Evolutionary conservation across 352 stramenopile species (phyloP), one percentile per base, ranked within the genome.

Genomic region (Globisporangium spiculum): DNA sequence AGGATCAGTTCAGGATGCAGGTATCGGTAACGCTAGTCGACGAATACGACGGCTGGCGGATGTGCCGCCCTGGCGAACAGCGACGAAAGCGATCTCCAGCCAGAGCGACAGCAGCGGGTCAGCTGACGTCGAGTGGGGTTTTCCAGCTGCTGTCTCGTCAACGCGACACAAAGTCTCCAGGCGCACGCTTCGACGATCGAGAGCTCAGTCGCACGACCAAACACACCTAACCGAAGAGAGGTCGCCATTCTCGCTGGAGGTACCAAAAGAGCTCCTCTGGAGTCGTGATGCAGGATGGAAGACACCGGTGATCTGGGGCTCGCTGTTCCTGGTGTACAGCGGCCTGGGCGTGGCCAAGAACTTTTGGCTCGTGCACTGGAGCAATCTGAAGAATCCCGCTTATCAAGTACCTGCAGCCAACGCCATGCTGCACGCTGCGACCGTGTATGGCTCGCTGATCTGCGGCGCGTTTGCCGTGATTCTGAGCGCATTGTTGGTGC

Each of bases 301-400:
- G 24, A 64, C 54, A 14, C 70, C 67, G 3, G 20, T 75, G 6
- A 10, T 70, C 27, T 66, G 38, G 4, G 34, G 54, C 9, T 12
- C 58, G 48, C 58, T 79, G 4, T 77, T 80, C 22, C 9, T 79
- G 22, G 22, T 59, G 4, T 82, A 80, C 32, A 67, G 74, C 32
- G 41, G 63, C 0, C 54, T 83, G 38, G 65, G 72, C 20, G 64
- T 83, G 48, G 64, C 66, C 3, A 78, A 76, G 36, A 80, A 75
- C 26, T 72, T 80, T 53, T 80, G 74, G 74, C 18, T 81, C 36
- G 65, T 79, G 26, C 66, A 79, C 55, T 83, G 76, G 76, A 80
- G 71, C 66, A 76, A 74, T 1, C 22, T 56, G n/a, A 56, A 12
- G 0, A 32, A 46, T 20, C 46, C 53, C 24, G 61, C 12, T 9